Evolutionary conservation across 2,329 filamentous ascomycete genomes (phyloP), one percentile per base, ranked within the genome.

Genomic region (Cladosporium sp.): DNA sequence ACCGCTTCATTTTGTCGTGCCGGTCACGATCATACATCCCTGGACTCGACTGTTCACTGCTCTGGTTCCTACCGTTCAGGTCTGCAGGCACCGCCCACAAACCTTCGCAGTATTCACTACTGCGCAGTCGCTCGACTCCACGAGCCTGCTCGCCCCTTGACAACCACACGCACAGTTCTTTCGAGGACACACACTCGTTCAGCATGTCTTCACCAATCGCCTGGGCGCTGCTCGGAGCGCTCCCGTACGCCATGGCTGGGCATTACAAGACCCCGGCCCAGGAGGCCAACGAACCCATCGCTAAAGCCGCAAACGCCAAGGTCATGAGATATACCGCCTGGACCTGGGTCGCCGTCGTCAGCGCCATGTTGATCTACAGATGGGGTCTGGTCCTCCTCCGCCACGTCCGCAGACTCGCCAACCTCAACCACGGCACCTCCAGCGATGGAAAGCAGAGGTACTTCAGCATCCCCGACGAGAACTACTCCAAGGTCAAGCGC

Each of bases 321-420:
- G 64, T 69, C 44, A 57, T 60, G 54, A 67, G 63, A 58, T 68
- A 68, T 57, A 65, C 66, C 28, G 63, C 58, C 37, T 64, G 60
- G 55, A 67, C 85, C 28, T 83, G 87, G 68, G 81, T 81, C 49
- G 77, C 78, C 46, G 74, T 90, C 48, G 78, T 85, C 10, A 77
- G 69, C 34, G 76, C 78, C 46, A 75, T 91, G 61, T 76, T 87
- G 58, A 61, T 84, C 57, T 92, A 88, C 80, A 82, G 85, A 56
- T 68, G 84, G 57, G 70, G 75, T 51, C 77, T 82, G 46, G 76
- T 79, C 51, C 71, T 86, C 53, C 74, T 81, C 54, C 81, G 79
- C 59, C 85, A 93, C 64, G 74, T 91, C 35, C 82, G 90, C 58
- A 85, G 81, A 22, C 76, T 95, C 42, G 79, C 86, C 40, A 89